phyloP scores from a whole-genome alignment of 768 basidiomycete species.

The Phlegmacium glaucopus region DNA sequence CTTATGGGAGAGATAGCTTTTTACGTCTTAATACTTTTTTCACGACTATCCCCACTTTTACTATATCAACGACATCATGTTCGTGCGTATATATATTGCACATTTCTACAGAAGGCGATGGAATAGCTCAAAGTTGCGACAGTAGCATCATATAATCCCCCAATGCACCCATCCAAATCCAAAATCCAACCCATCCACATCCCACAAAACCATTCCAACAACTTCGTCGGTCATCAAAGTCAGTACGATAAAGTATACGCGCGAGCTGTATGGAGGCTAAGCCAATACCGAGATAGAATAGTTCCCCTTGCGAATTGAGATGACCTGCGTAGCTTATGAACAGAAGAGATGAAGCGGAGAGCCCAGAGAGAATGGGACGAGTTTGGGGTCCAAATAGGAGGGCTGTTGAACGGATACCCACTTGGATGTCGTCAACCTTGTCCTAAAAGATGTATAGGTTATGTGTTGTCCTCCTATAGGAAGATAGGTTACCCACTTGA shows the following conservation, averaged over 20 bases:
- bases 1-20: no score
- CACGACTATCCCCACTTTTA: no score
- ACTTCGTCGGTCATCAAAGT: conserved; percentile 72
- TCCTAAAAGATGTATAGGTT: conserved; percentile 50
- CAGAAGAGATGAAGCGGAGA: conserved; percentile 72
- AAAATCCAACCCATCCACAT: conserved; percentile 86
- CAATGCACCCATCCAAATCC: conserved; percentile 80
- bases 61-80: no score
- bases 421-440: conserved; percentile 84
- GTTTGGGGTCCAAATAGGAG: conserved; percentile 82
- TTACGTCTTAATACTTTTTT: no score
- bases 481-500: conserved; percentile 50
- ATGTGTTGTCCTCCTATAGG: no score
- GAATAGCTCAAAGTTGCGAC: conserved; percentile 9
- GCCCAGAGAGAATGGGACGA: conserved; percentile 66
- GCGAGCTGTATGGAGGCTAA: conserved; percentile 75
- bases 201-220: conserved; percentile 90
- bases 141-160: conserved; percentile 56
- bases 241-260: conserved; percentile 68
- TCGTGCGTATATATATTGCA: background rate
- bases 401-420: conserved; percentile 92
- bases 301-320: conserved; percentile 69
- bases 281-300: conserved; percentile 78
- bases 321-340: conserved; percentile 77
- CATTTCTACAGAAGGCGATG: background rate